A percentile compares a stretch with the other conserved stretches of the same genome.
These are phyloP conservation scores for Phyllosticta citrichinensis DNA, from an alignment of 2,329 filamentous ascomycete species.

Conservation along the genomic window DNA sequence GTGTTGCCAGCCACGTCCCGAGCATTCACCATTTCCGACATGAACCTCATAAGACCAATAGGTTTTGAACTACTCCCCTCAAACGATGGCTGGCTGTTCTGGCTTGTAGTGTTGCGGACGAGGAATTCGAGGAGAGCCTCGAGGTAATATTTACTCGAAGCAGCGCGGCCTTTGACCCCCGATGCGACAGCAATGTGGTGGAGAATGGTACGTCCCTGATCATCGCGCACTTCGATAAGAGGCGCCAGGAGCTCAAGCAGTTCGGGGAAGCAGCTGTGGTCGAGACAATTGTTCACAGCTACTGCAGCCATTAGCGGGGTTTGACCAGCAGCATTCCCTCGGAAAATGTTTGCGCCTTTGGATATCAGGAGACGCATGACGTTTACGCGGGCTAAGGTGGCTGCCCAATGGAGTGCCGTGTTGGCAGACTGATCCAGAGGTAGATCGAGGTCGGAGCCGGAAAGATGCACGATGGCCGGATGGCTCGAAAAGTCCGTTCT, in stretches of 20 bases:
- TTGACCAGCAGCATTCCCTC: conserved; percentile 82
- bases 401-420: conserved; percentile 92
- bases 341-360: conserved; percentile 75
- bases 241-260: conserved; percentile 79
- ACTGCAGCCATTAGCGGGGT: conserved; percentile 90
- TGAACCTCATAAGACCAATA: conserved; percentile 85
- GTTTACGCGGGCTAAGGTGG: conserved; percentile 77
- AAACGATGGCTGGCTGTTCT: conserved; percentile 21
- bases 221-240: conserved; percentile 83
- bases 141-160: conserved; percentile 89
- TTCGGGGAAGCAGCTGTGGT: conserved; percentile 82
- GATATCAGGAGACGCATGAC: conserved; percentile 72
- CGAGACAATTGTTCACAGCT: conserved; percentile 86
- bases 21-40: conserved; percentile 93
- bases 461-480: conserved; percentile 66
- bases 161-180: conserved; percentile 84
- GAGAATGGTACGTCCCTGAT: conserved; percentile 80
- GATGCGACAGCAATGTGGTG: conserved; percentile 96
- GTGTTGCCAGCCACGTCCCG: conserved; percentile 93
- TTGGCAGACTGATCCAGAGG: conserved; percentile 84
- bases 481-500: conserved; percentile 63
- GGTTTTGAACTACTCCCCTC: conserved; percentile 56
- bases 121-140: conserved; percentile 92
- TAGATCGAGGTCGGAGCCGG: conserved; percentile 74
- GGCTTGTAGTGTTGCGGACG: conserved; percentile 55